Base-by-base conservation (phyloP, 140 eudicot genomes). In the Cichorium intybus region DNA sequence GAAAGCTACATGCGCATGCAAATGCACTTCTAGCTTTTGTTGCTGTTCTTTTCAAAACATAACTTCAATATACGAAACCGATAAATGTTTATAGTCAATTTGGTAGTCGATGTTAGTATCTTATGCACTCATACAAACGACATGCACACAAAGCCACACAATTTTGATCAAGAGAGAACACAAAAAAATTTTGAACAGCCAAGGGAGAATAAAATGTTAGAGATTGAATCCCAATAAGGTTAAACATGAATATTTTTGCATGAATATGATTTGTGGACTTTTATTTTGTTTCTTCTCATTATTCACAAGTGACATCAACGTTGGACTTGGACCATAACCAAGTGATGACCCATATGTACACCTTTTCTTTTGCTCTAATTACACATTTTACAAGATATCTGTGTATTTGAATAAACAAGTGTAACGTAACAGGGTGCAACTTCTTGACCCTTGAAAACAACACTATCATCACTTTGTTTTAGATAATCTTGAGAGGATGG, bases 311-410 rank as follows among this genome's bases (percentile, higher is more conserved):
- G 57, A 41, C 35, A 62, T 62, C 31, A 50, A 51, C 70, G 31
- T 39, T 29, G 49, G 63, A 11, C 37, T 39, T 29, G 49, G 63
- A 11, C 37, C 66, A 20, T 67, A 67, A 64, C 41, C 59, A 9
- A 46, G 57, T 66, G 79, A 49, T n/a, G n/a, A n/a, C n/a, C 69
- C 74, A 60, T 45, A 20, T 34, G 17, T 55, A 24, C 22, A 0
- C 49, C 14, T 61, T 26, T 28, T 39, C 33, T n/a, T 20, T 46
- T 49, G 37, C 59, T 17, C 26, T 64, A 73, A 60, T 39, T 67
- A 60, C 45, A 59, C 21, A 5, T 24, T 64, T 68, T 68, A 68
- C 80, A 75, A 27, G 71, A 33, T 8, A 68, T 60, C 55, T 68
- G 41, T 60, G 58, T 29, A 22, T 4, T 43, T 7, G 17, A 57